Evolutionary conservation across 306 rosid species (phyloP), one percentile per base, ranked within the genome.

Genomic region (Casuarina equisetifolia): DNA sequence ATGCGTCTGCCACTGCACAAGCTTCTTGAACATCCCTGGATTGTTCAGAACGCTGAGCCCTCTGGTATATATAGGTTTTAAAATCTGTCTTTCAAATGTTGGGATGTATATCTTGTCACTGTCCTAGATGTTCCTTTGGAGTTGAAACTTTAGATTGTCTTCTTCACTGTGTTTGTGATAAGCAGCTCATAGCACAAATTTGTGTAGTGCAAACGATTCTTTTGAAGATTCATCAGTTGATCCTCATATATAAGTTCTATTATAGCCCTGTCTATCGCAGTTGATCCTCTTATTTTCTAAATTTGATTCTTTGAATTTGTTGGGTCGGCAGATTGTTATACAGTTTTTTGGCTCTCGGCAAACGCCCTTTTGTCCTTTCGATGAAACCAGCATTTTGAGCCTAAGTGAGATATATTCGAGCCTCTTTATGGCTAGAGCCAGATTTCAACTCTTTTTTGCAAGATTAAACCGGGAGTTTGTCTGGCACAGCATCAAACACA

Each of bases 21-120:
- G 83, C 91, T 95, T 66, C 91, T 95, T 40, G 98, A 95, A 77
- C 98, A 95, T 76, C 97, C 97, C 50, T 95, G 98, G 98, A 91
- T 92, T 81, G 86, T 95, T 78, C 98, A 95, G 89, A 92, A 95
- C 70, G 97, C 98, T 0, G 98, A 95, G 91, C 96, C 97, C 35
- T 85, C 97, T 25, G 97, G 98, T 79, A 80, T 95, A 81, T 88
- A 92, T 75, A 88, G 84, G 85, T 59, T 87, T 74, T 95, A 86
- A 25, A 25, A 45, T 69, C 76, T 50, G 45, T 52, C 25, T 76
- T 36, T 32, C 73, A 66, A 72, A 71, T 61, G 38, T 63, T n/a
- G 12, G 38, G 43, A 55, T 39, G 25, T 58, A 52, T 13, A 52
- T 48, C 51, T 48, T 76, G 39, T 32, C 76, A 44, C 20, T 57